phyloP scores from a whole-genome alignment of 2,329 filamentous ascomycete genomes.

The Hymenoscyphus linearis region DNA sequence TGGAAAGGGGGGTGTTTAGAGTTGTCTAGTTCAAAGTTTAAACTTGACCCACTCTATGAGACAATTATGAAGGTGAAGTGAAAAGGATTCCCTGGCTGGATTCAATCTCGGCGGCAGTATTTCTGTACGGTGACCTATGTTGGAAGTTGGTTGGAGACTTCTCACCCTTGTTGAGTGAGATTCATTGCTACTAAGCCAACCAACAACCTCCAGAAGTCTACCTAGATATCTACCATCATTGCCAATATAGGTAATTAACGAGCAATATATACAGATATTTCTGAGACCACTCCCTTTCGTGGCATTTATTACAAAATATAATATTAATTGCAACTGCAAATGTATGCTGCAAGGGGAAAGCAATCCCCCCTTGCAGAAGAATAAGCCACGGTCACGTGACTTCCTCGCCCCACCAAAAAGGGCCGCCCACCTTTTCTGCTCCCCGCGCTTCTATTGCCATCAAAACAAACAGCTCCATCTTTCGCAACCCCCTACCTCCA shows the following conservation, averaged over 20 bases:
- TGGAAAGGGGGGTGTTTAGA: neutral
- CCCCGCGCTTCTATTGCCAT: neutral
- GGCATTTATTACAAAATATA: neutral
- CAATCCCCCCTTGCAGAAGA: neutral
- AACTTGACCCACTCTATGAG: neutral
- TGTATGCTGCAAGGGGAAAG: neutral
- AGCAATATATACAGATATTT: neutral
- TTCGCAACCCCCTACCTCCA: neutral
- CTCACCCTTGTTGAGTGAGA: neutral
- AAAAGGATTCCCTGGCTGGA: neutral
- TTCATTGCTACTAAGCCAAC: neutral
- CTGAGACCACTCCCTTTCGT: neutral
- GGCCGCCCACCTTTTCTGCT: neutral
- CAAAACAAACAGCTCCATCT: neutral
- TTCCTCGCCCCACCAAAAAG: neutral
- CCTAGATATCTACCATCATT: neutral
- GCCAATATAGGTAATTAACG: neutral
- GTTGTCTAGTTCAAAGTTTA: neutral
- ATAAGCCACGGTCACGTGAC: neutral
- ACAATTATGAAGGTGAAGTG: neutral
- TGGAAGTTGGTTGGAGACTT: neutral
- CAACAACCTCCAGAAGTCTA: neutral
- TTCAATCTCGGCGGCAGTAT: neutral
- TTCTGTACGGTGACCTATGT: neutral
- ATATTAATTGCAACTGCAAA: too few relatives aligned